Evolutionary conservation across 225 moss, liverwort and hornwort species (phyloP), one percentile per base, ranked within the genome.

Genomic region (Bryoerythrophyllum caledonicum): DNA sequence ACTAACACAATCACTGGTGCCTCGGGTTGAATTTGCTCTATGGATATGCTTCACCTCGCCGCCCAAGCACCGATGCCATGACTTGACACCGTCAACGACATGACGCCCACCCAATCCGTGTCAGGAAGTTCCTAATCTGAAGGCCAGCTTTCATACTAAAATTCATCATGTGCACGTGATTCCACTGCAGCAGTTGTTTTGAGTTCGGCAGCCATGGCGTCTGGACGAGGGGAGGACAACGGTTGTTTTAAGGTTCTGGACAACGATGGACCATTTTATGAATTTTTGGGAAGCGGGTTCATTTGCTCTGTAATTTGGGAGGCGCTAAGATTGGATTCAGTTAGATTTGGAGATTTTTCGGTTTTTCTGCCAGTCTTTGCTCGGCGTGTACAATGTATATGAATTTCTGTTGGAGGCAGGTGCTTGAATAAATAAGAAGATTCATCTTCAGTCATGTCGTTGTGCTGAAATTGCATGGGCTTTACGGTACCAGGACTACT

Each of bases 161-260:
- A 67, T 54, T 14, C 68, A 65, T 65, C 24, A 72, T 65, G 34
- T 65, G 41, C 74, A 57, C 13, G 16, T 17, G 28, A 21, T 44
- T 34, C 11, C 32, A 32, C 32, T 32, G 5, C 38, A 11, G n/a
- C 19, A 71, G 35, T 49, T 12, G 49, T 49, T 24, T 38, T 38
- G 38, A 38, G 55, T 30, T 21, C 24, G 62, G 68, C 44, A 74
- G 53, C 76, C 72, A 81, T 81, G 81, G 76, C 61, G 35, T 60
- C 14, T 1, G 75, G 56, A 20, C 49, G 55, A 25, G 81, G 67
- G 40, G 64, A 43, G 55, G 46, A 72, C 44, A 67, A 60, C 75
- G 70, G 65, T 75, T 59, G 56, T 34, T 74, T 59, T 58, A 58
- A 70, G 41, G 61, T 43, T 74, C 74, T 68, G 61, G 73, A 53